A percentile compares a stretch with the other conserved stretches of the same genome.
Conservation (phyloP, 169 alveolate species). For the Plasmodium berghei region DNA sequence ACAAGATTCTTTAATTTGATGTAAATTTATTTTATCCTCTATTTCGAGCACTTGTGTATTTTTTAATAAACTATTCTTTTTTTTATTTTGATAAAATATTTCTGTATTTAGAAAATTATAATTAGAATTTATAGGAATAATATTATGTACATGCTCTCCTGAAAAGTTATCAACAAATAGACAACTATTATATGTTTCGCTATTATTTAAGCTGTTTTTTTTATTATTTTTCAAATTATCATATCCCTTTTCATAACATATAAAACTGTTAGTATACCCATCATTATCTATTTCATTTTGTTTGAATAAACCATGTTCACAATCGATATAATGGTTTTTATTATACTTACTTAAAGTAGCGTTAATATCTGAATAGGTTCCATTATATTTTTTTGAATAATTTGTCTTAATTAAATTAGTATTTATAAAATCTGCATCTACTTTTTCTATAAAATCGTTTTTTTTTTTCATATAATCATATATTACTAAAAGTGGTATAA, state of each 20-base stretch:
- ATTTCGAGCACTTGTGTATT: neutral
- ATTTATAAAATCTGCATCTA: neutral
- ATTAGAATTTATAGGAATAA: too few relatives aligned
- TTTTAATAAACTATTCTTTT: neutral
- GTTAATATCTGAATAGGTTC: too few relatives aligned
- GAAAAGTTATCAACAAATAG: neutral
- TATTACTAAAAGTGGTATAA: slow-evolving; percentile 31
- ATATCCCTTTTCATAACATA: too few relatives aligned
- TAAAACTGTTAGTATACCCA: too few relatives aligned
- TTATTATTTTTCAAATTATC: neutral
- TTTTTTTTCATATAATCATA: slow-evolving; percentile 31
- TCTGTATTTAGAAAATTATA: neutral
- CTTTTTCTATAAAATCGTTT: neutral
- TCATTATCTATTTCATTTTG: too few relatives aligned
- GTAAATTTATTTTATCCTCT: neutral
- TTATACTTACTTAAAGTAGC: too few relatives aligned
- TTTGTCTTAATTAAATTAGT: neutral
- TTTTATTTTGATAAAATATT: neutral
- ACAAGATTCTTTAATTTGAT: neutral
- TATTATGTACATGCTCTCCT: neutral
- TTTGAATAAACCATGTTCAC: too few relatives aligned
- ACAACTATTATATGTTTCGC: neutral
- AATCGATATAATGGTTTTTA: too few relatives aligned
- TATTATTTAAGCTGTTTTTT: neutral
- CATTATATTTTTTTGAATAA: too few relatives aligned